These are phyloP conservation scores for Thelonectria olida DNA, from an alignment of 2,329 filamentous ascomycete genomes.

Conservation along the genomic window DNA sequence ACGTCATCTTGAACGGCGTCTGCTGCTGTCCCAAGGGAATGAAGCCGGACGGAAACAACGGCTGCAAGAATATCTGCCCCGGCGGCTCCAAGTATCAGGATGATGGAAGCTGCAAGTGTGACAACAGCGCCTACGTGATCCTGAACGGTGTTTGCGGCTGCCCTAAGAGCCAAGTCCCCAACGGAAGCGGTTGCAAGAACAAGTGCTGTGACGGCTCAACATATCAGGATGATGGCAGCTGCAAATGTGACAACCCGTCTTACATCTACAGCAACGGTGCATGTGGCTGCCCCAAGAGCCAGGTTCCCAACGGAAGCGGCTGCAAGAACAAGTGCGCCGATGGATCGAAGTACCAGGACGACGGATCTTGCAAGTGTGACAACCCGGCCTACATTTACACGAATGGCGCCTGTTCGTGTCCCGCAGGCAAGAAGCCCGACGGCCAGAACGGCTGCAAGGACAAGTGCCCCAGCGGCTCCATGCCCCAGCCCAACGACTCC, in stretches of 20 bases:
- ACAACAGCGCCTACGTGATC: background rate
- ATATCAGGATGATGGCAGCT: background rate
- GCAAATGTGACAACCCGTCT: background rate
- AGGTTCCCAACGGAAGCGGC: background rate
- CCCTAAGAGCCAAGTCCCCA: background rate
- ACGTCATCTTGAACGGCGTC: background rate
- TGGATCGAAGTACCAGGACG: background rate
- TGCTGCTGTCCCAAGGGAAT: background rate
- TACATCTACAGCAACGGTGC: background rate
- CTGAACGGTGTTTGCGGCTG: background rate
- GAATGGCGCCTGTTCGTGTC: background rate
- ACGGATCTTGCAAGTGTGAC: background rate
- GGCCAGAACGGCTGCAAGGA: background rate
- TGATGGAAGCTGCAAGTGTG: background rate
- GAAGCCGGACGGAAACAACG: background rate
- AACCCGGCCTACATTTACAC: background rate
- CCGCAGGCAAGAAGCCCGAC: background rate
- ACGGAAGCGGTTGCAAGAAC: background rate
- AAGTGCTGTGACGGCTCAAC: background rate
- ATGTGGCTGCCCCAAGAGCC: background rate
- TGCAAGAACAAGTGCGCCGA: background rate
- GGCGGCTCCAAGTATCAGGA: background rate
- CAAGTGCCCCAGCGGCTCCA: background rate
- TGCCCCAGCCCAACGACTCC: background rate
- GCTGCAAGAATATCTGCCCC: background rate